Evolutionary conservation across 2,329 filamentous ascomycete genomes (phyloP).

Genomic region (Emydomyces testavorans): DNA sequence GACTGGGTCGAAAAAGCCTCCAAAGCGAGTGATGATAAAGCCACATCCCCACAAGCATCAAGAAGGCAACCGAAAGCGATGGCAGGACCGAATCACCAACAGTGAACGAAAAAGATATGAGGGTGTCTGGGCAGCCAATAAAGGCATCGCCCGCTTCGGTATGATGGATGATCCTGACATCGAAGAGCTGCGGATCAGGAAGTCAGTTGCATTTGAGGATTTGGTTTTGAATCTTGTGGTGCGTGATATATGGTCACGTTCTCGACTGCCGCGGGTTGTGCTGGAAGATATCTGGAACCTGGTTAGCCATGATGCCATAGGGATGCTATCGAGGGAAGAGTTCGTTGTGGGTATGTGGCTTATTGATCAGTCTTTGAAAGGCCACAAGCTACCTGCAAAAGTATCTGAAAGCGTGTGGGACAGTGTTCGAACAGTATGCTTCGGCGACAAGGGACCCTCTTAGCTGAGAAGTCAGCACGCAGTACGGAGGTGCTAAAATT

Average conservation of each 20-base stretch:
- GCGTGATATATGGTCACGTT: conserved; percentile 40
- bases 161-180: conserved; percentile 9
- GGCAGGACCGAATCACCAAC: conserved; percentile 36
- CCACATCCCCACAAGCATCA: conserved; percentile 40
- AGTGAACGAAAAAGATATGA: conserved; percentile 40
- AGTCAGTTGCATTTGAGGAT: conserved; percentile 23
- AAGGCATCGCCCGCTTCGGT: conserved; percentile 25
- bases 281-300: conserved; percentile 39
- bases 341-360: conserved; percentile 43
- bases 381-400: conserved; percentile 36
- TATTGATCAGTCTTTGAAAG: conserved; percentile 39
- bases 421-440: conserved; percentile 33
- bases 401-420: conserved; percentile 40
- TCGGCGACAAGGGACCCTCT: too few species aligned
- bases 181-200: conserved; percentile 11
- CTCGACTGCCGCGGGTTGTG: conserved; percentile 29
- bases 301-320: conserved; percentile 30
- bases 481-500: too few species aligned
- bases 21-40: conserved; percentile 28
- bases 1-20: conserved; percentile 12
- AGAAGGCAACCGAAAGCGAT: conserved; percentile 38
- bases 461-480: too few species aligned
- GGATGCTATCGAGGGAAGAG: conserved; percentile 35
- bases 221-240: conserved; percentile 39
- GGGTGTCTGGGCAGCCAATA: conserved; percentile 42